Evolutionary conservation across 2,329 filamentous ascomycete species (phyloP).

Genomic region (Rachicladosporium sp.): DNA sequence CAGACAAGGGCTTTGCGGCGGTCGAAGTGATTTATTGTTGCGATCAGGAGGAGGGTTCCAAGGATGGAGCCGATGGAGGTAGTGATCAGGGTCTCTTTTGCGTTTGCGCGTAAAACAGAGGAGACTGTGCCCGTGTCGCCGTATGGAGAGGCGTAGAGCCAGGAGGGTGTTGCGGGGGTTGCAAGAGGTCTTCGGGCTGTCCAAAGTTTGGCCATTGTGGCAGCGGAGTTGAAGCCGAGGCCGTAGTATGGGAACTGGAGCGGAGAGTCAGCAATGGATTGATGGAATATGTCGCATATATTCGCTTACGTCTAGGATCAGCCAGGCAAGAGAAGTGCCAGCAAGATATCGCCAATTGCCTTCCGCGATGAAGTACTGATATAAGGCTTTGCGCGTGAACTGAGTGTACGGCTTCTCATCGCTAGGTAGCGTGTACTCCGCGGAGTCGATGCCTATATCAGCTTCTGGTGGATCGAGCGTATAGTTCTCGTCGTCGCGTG

Average conservation of each 20-base stretch:
- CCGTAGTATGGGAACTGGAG: conserved; percentile 3
- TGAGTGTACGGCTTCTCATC: conserved; percentile 6
- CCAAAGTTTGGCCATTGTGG: conserved; percentile 10
- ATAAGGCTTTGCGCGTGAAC: conserved; percentile 8
- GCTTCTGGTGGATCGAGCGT: conserved; percentile 2
- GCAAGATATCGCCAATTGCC: conserved; percentile 12
- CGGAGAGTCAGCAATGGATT: neutral
- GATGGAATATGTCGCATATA: too few species aligned
- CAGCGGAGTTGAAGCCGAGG: conserved; percentile 10
- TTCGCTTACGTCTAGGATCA: conserved; percentile 8
- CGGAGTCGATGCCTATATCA: neutral
- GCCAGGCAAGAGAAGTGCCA: conserved; percentile 12
- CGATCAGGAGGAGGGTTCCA: conserved; percentile 30
- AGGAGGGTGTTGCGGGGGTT: conserved; percentile 6
- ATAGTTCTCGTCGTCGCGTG: conserved; percentile 8
- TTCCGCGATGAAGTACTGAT: conserved; percentile 10
- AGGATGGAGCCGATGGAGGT: conserved; percentile 28
- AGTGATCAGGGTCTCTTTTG: conserved; percentile 10
- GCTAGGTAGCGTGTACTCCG: neutral
- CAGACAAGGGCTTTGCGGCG: conserved; percentile 32
- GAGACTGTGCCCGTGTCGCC: conserved; percentile 3
- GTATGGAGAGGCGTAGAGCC: conserved; percentile 7
- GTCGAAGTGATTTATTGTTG: conserved; percentile 27
- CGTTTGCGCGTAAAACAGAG: conserved; percentile 7
- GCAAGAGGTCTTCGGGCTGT: conserved; percentile 4